phyloP scores from a whole-genome alignment of 1,284 basidiomycete species.

The Sanguinoderma infundibulare region DNA sequence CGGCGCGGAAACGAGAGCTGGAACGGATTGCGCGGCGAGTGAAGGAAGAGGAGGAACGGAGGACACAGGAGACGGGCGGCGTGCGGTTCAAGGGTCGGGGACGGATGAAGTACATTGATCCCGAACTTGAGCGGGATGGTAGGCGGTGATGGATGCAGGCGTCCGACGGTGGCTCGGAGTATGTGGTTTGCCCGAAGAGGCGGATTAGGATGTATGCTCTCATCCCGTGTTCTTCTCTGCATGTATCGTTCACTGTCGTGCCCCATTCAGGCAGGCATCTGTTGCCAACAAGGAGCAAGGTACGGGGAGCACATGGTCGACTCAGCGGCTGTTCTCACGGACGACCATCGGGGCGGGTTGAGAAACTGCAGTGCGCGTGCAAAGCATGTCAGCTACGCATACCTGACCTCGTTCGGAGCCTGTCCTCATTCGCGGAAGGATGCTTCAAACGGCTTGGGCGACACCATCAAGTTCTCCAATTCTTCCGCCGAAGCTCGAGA shows the following conservation, averaged over 20 bases:
- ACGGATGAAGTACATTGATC: slow-evolving; percentile 71
- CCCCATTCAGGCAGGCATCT: background rate
- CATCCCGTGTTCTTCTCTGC: background rate
- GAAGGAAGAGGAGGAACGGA: slow-evolving; percentile 38
- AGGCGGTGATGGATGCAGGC: background rate
- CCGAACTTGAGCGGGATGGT: slow-evolving; percentile 45
- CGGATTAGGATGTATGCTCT: background rate
- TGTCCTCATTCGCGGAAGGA: background rate
- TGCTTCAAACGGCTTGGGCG: too few species aligned
- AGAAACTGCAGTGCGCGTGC: background rate
- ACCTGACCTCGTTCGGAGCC: background rate
- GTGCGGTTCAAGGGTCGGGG: slow-evolving; percentile 74
- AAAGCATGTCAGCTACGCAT: background rate
- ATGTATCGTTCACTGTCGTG: background rate
- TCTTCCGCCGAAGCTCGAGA: background rate
- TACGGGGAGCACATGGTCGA: background rate
- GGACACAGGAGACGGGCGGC: slow-evolving; percentile 41
- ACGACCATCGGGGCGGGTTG: background rate
- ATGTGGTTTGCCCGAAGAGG: background rate
- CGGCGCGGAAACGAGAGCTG: slow-evolving; percentile 50
- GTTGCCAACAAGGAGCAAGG: background rate
- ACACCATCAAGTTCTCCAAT: background rate
- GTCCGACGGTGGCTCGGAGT: background rate
- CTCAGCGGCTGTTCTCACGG: background rate
- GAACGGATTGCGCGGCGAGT: slow-evolving; percentile 49